phyloP scores from a whole-genome alignment of 345 rosid species.

The Raphanus raphanistrum region DNA sequence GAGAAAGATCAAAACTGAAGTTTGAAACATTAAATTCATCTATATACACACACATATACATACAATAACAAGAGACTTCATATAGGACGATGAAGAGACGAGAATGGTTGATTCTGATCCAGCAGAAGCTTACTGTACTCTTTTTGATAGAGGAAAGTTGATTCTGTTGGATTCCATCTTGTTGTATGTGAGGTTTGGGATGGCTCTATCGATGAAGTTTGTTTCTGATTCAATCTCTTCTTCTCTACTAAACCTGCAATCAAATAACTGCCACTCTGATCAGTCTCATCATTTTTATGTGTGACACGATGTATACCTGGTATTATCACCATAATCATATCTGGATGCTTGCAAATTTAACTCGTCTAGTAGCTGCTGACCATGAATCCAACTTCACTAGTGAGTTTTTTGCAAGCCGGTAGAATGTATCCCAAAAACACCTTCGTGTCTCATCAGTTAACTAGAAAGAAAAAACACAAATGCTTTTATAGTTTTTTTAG shows the following conservation, averaged over 20 bases:
- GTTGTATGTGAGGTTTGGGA: constrained; percentile 72
- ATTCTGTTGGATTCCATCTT: constrained; percentile 52
- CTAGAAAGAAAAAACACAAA: constrained; percentile 36
- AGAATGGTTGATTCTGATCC: constrained; percentile 17
- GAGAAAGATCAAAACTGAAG: constrained; percentile 42
- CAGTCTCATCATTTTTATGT: too few relatives aligned
- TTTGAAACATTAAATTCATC: constrained; percentile 19
- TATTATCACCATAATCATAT: constrained; percentile 31
- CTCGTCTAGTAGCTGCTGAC: constrained; percentile 25
- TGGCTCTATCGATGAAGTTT: constrained; percentile 68
- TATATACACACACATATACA: constrained; percentile 32
- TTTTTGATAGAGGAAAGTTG: constrained; percentile 36
- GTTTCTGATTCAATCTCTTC: constrained; percentile 59
- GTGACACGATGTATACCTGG: constrained; percentile 13
- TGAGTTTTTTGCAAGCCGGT: constrained; percentile 78
- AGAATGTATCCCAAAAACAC: constrained; percentile 77
- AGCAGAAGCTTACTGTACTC: constrained; percentile 28
- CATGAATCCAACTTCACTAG: constrained; percentile 29
- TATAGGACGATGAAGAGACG: constrained; percentile 9
- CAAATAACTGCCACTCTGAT: neutral
- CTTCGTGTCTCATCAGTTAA: constrained; percentile 57
- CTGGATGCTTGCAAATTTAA: constrained; percentile 24
- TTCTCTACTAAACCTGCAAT: constrained; percentile 47
- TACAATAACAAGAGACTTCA: neutral
- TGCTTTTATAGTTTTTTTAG: neutral